These are phyloP conservation scores for Centrapalus pauciflorus DNA, from an alignment of 129 eudicot species.

Conservation along the genomic window DNA sequence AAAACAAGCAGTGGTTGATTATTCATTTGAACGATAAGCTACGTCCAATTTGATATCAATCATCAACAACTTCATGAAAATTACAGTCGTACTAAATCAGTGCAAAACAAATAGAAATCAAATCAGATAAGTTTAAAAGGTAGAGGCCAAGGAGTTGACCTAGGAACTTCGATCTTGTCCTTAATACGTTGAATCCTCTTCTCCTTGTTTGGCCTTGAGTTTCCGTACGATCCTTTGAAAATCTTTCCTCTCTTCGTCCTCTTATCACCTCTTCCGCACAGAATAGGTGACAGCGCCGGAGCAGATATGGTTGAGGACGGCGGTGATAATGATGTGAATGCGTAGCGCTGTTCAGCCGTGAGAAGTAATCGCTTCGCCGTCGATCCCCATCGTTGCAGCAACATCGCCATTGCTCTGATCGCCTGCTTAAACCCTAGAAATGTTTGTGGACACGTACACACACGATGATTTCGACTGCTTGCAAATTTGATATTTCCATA, in stretches of 20 bases:
- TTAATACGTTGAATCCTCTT: slow-evolving; percentile 77
- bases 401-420: slow-evolving; percentile 43
- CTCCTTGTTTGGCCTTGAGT: slow-evolving; percentile 78
- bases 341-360: slow-evolving; percentile 31
- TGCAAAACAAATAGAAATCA: neutral
- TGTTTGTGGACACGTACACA: neutral
- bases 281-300: slow-evolving; percentile 25
- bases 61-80: neutral
- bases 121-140: slow-evolving; percentile 79
- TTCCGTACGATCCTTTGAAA: slow-evolving; percentile 88
- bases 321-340: slow-evolving; percentile 47
- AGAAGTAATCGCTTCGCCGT: slow-evolving; percentile 43
- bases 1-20: neutral
- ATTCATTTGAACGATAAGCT: neutral
- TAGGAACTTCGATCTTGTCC: slow-evolving; percentile 91
- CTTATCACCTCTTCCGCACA: slow-evolving; percentile 97
- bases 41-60: neutral
- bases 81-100: neutral
- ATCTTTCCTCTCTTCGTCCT: slow-evolving; percentile 81
- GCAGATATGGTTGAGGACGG: slow-evolving; percentile 32
- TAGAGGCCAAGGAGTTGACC: slow-evolving; percentile 99
- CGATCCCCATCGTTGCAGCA: slow-evolving; percentile 48
- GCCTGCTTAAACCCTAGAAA: slow-evolving; percentile 48
- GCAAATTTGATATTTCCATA: neutral
- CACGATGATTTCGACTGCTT: neutral